Evolutionary conservation across 1,284 basidiomycete genomes (phyloP), one percentile per base, ranked within the genome.

Genomic region (Sparassis latifolia): DNA sequence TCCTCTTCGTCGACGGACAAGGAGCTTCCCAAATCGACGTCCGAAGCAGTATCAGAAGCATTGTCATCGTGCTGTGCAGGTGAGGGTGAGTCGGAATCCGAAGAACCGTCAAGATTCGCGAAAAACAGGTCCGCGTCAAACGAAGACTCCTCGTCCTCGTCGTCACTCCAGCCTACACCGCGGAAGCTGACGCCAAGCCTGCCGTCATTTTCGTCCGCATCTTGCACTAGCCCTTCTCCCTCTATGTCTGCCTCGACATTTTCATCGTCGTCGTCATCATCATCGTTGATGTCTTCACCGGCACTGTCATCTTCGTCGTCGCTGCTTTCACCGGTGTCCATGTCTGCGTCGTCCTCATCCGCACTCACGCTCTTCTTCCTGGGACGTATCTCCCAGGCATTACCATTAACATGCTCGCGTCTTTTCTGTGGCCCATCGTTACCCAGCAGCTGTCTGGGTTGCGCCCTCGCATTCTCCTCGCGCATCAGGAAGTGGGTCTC

Each of bases 91-190:
- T 69, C 72, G 1, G 74, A 68, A 57, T 80, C 83, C 28, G 80
- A 79, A 5, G 65, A 64, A 29, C 66, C 69, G 52, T 69, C 70
- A 39, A 89, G 75, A 60, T 86, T 84, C 39, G 82, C 78, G 60
- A 89, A 89, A 68, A 89, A 89, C 0, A 90, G 63, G 56, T 89
- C 86, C 3, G 86, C 87, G 55, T 89, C 86, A 57, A 86, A 87
- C 51, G 77, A 80, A 2, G 79, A 84, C 59, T 87, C 84, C 29
- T 86, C 86, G 38, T 82, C 69, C 44, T 69, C 72, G 32, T 84
- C 86, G 77, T 85, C 89, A 40, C 81, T 80, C 27, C 76, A 82
- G 52, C 75, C 82, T 49, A 80, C 74, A 51, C 79, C 82, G 30
- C 76, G 74, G 63, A 82, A 80, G 48, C 73, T 66, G 47, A 72